Evolutionary conservation across 169 alveolate genomes (phyloP).

Genomic region (Plasmodium inui): DNA sequence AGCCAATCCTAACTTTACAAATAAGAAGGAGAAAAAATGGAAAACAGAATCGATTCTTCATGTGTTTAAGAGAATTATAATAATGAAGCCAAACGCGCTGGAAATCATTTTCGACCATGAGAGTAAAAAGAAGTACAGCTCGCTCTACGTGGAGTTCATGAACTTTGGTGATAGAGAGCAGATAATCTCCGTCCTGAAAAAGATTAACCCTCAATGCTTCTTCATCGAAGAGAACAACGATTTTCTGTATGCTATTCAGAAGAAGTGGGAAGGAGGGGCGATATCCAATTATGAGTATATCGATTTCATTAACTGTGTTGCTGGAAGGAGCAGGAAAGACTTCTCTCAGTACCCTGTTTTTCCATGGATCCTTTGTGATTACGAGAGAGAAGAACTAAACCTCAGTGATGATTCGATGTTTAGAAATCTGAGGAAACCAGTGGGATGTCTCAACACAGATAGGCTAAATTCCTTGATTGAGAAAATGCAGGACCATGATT

Average conservation of each 20-base stretch:
- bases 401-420: slow-evolving; percentile 81
- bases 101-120: slow-evolving; percentile 89
- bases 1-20: slow-evolving; percentile 88
- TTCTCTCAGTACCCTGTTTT: slow-evolving; percentile 97
- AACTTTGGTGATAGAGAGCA: slow-evolving; percentile 82
- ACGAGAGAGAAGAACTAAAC: slow-evolving; percentile 80
- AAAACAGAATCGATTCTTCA: slow-evolving; percentile 80
- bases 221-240: slow-evolving; percentile 81
- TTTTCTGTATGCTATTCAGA: slow-evolving; percentile 82
- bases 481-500: slow-evolving; percentile 88
- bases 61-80: slow-evolving; percentile 86
- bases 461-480: slow-evolving; percentile 87
- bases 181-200: slow-evolving; percentile 78
- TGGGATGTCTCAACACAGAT: slow-evolving; percentile 91
- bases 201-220: slow-evolving; percentile 77
- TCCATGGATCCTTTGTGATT: slow-evolving; percentile 96
- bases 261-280: slow-evolving; percentile 92
- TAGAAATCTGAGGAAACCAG: slow-evolving; percentile 93
- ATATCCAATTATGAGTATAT: slow-evolving; percentile 95
- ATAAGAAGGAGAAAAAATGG: slow-evolving; percentile 85
- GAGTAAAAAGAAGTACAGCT: slow-evolving; percentile 78
- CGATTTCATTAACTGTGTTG: slow-evolving; percentile 93
- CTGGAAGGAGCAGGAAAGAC: slow-evolving; percentile 95
- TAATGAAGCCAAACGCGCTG: slow-evolving; percentile 85
- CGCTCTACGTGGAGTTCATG: slow-evolving; percentile 86